A percentile compares a stretch with the other conserved stretches of the same genome.
These are phyloP conservation scores for Rhizopogon roseolus DNA, from an alignment of 768 basidiomycete species.

Conservation along the genomic window DNA sequence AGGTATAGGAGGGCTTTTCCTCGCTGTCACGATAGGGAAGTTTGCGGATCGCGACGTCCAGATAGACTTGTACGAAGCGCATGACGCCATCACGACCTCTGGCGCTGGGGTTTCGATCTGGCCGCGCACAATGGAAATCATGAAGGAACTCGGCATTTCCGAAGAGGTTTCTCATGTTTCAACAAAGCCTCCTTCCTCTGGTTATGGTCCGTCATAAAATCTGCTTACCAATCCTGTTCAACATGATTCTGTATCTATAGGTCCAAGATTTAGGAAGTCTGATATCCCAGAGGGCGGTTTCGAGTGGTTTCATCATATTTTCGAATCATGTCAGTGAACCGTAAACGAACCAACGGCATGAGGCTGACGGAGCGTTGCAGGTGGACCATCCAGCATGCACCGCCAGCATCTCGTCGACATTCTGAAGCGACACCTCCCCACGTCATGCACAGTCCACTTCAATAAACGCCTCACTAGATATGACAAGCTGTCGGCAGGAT, in stretches of 20 bases:
- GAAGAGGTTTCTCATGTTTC: conserved; percentile 11
- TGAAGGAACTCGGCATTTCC: conserved; percentile 35
- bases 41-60: conserved; percentile 24
- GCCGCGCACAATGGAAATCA: conserved; percentile 40
- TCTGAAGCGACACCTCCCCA: conserved; percentile 14
- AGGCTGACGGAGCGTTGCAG: too few species aligned
- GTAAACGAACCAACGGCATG: too few species aligned
- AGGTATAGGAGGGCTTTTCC: conserved; percentile 34
- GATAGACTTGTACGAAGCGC: conserved; percentile 40
- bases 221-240: neutral
- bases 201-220: neutral
- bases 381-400: conserved; percentile 10
- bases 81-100: conserved; percentile 30
- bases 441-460: conserved; percentile 11
- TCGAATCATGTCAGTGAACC: conserved; percentile 10
- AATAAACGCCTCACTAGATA: conserved; percentile 18
- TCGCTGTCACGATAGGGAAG: conserved; percentile 28
- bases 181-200: conserved; percentile 8
- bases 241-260: neutral
- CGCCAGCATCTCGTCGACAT: conserved; percentile 17
- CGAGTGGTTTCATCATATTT: conserved; percentile 18
- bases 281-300: conserved; percentile 29
- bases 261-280: conserved; percentile 5
- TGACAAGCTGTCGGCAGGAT: neutral
- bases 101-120: conserved; percentile 41